phyloP scores from a whole-genome alignment of 495 filamentous ascomycete genomes.

The Glarea lozoyensis region DNA sequence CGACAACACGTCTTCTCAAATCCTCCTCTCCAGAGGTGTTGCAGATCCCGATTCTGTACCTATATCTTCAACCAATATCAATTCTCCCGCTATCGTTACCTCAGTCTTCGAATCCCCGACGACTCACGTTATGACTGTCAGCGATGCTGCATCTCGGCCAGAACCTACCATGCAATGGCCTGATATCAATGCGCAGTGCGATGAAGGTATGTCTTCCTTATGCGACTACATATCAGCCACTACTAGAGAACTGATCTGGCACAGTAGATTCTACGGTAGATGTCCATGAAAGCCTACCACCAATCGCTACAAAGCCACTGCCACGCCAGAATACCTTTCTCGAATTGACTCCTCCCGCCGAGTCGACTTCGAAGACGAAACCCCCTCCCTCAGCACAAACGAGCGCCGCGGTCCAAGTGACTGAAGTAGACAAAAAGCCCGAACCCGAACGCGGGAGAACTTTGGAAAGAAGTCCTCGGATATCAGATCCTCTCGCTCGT shows the following conservation, averaged over 20 bases:
- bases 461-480: conserved; percentile 5
- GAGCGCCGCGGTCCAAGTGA: too few relatives aligned
- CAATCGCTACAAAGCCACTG: too few relatives aligned
- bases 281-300: too few relatives aligned
- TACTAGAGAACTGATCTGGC: too few relatives aligned
- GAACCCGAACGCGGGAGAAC: conserved; percentile 13
- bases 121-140: conserved; percentile 17
- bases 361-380: too few relatives aligned
- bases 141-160: conserved; percentile 12
- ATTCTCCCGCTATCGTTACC: conserved; percentile 10
- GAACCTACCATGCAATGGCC: too few relatives aligned
- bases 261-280: too few relatives aligned
- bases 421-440: conserved; percentile 6
- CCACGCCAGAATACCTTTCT: too few relatives aligned
- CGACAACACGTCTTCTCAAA: conserved; percentile 32
- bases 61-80: not conserved
- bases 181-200: too few relatives aligned
- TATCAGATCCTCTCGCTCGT: conserved; percentile 12
- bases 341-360: too few relatives aligned
- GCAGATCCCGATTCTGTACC: conserved; percentile 20
- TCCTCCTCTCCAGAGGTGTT: conserved; percentile 30
- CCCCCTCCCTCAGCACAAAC: not conserved
- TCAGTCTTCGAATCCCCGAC: conserved; percentile 24
- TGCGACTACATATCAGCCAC: too few relatives aligned
- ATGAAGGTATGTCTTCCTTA: too few relatives aligned